Evolutionary conservation across 441 rosid species (phyloP), one percentile per base, ranked within the genome.

Genomic region (Pelargonium citronellum): DNA sequence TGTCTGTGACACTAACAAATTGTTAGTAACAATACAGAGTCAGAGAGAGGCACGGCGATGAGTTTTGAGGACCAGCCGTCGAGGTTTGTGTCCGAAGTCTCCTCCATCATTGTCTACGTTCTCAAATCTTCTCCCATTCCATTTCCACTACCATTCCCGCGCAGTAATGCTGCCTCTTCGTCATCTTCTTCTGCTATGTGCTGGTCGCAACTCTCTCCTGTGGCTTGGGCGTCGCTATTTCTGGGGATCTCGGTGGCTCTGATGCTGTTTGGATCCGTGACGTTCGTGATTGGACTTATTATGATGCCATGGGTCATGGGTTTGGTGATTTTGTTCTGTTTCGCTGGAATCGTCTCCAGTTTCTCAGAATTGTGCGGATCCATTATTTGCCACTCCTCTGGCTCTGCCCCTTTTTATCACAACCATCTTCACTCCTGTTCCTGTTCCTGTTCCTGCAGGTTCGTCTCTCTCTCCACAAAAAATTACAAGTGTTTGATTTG

Each of bases 251-350:
- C 77, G n/a, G 47, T 70, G 39, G 73, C 77, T 24, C 66, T 73
- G 30, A 75, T 80, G 81, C 61, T 75, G 51, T 68, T 70, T 49
- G 81, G 79, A 4, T 75, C 74, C 9, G 63, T 75, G 41, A 65
- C 66, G 11, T 80, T 78, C 22, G 43, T 73, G 30, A 68, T 80
- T 30, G 81, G 81, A 8, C 67, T 80, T 55, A 17, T 80, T 30
- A 55, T 75, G 67, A 63, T 66, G 75, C 81, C 81, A 57, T 75
- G 81, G 70, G 37, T 75, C 10, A 3, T 73, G 15, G 68, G 55
- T 12, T 46, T 75, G 49, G 70, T 73, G 43, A 7, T 66, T 3
- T n/a, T 72, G 47, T 47, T 75, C 41, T 73, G 27, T 53, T 16
- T 47, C 15, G 64, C 55, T 41, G 70, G 72, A 12, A 44, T 71